Percentiles rank a stretch among this genome's conserved stretches.
phyloP scores from a whole-genome alignment of 371 early-diverging fungal species.

The Mycotypha africana region DNA sequence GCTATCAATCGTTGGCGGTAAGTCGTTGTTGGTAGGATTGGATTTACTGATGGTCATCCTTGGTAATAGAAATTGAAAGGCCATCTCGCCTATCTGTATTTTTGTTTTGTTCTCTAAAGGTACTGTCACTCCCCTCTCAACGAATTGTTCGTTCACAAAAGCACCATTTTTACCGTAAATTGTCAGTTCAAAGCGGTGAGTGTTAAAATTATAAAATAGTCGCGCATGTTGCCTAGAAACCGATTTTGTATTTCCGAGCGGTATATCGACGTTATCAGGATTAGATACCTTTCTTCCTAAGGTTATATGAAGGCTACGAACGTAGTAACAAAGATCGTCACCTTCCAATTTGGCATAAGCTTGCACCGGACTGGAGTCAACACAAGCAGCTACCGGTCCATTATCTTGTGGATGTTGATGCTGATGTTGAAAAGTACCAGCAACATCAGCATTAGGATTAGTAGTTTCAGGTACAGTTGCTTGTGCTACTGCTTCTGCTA shows the following conservation, averaged over 20 bases:
- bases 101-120: conserved; percentile 71
- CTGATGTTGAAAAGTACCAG: conserved; percentile 1
- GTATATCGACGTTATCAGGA: conserved; percentile 66
- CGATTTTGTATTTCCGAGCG: conserved; percentile 75
- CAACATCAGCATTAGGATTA: neutral
- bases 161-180: conserved; percentile 87
- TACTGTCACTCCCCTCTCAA: conserved; percentile 63
- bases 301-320: conserved; percentile 70
- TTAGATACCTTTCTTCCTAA: conserved; percentile 66
- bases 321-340: conserved; percentile 75
- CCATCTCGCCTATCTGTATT: conserved; percentile 76
- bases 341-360: conserved; percentile 91
- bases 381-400: neutral
- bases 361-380: conserved; percentile 54
- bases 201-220: conserved; percentile 78
- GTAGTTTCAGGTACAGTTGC: too few relatives aligned
- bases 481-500: too few relatives aligned
- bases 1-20: conserved; percentile 2
- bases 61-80: conserved; percentile 72
- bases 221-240: conserved; percentile 84
- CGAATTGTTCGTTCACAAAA: conserved; percentile 73
- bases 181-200: conserved; percentile 74
- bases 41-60: conserved; percentile 33
- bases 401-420: too few relatives aligned
- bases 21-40: conserved; percentile 12